Conservation (phyloP, 805 yeast genomes). For the Kurtzmaniella cleridarum region DNA sequence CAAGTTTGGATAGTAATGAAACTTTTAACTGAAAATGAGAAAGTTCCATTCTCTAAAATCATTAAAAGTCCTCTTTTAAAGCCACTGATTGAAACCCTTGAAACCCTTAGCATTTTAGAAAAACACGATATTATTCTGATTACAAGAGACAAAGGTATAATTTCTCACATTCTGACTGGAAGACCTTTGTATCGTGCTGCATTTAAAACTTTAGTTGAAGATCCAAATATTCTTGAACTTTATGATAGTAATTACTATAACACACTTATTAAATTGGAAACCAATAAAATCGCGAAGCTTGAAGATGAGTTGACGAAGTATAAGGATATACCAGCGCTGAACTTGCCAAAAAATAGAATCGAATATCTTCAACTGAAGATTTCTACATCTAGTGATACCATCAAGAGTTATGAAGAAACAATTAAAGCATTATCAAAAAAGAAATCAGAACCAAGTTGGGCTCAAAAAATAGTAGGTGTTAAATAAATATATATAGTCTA, state of each 20-base stretch:
- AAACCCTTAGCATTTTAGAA: slow-evolving; percentile 64
- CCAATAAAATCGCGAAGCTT: slow-evolving; percentile 51
- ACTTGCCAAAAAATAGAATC: slow-evolving; percentile 56
- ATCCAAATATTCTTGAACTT: slow-evolving; percentile 48
- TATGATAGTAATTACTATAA: slow-evolving; percentile 61
- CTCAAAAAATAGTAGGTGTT: background rate
- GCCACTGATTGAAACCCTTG: slow-evolving; percentile 39
- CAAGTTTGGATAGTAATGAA: slow-evolving; percentile 87
- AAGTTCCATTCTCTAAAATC: slow-evolving; percentile 46
- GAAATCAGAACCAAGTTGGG: slow-evolving; percentile 2
- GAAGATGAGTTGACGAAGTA: slow-evolving; percentile 71
- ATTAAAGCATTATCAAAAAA: slow-evolving; percentile 16
- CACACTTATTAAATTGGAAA: slow-evolving; percentile 53
- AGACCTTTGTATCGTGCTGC: slow-evolving; percentile 83
- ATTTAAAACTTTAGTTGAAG: slow-evolving; percentile 57
- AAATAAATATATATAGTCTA: background rate
- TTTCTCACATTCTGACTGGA: slow-evolving; percentile 64
- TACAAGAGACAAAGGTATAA: slow-evolving; percentile 71
- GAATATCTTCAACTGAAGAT: slow-evolving; percentile 66
- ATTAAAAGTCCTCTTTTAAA: slow-evolving; percentile 57
- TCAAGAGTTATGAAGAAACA: slow-evolving; percentile 24
- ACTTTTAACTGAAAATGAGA: slow-evolving; percentile 45
- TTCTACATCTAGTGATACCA: slow-evolving; percentile 47
- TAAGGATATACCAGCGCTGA: slow-evolving; percentile 44
- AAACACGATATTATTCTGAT: slow-evolving; percentile 70